These are phyloP conservation scores for Testicularia cyperi DNA, from an alignment of 1,284 basidiomycete species.

Conservation along the genomic window DNA sequence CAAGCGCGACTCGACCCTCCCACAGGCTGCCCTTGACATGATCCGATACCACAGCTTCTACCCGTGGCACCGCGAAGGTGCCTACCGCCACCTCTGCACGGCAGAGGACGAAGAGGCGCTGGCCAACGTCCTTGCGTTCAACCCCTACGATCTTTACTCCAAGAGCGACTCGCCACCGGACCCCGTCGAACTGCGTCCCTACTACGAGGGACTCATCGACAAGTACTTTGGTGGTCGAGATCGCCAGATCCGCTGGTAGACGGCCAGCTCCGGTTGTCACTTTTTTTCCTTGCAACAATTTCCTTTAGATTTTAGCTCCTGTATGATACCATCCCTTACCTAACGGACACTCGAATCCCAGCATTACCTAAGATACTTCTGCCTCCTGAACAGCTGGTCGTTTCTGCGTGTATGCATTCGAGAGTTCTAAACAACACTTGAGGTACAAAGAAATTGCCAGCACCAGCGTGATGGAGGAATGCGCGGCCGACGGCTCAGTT, in stretches of 20 bases:
- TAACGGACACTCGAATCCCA: too few relatives aligned
- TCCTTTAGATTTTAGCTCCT: too few relatives aligned
- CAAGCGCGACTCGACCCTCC: conserved; percentile 65
- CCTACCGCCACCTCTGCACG: conserved; percentile 34
- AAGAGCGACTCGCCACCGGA: conserved; percentile 75
- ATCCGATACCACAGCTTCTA: conserved; percentile 93
- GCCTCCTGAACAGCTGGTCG: too few relatives aligned
- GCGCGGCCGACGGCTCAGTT: too few relatives aligned
- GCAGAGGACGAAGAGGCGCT: conserved; percentile 27
- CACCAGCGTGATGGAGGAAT: too few relatives aligned
- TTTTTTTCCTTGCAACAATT: too few relatives aligned
- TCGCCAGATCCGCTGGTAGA: conserved; percentile 36
- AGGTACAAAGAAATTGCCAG: too few relatives aligned
- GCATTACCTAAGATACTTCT: too few relatives aligned
- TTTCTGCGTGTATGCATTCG: too few relatives aligned
- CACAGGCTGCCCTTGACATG: conserved; percentile 81
- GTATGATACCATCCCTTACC: too few relatives aligned
- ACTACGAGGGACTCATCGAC: conserved; percentile 77
- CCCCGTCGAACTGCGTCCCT: conserved; percentile 71
- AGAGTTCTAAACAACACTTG: too few relatives aligned
- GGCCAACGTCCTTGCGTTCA: conserved; percentile 67
- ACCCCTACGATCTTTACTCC: conserved; percentile 87
- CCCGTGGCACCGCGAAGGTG: conserved; percentile 65
- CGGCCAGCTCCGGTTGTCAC: too few relatives aligned
- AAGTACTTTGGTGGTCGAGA: conserved; percentile 69